Evolutionary conservation across 352 stramenopile genomes (phyloP), one percentile per base, ranked within the genome.

Genomic region (Globisporangium sylvaticum): DNA sequence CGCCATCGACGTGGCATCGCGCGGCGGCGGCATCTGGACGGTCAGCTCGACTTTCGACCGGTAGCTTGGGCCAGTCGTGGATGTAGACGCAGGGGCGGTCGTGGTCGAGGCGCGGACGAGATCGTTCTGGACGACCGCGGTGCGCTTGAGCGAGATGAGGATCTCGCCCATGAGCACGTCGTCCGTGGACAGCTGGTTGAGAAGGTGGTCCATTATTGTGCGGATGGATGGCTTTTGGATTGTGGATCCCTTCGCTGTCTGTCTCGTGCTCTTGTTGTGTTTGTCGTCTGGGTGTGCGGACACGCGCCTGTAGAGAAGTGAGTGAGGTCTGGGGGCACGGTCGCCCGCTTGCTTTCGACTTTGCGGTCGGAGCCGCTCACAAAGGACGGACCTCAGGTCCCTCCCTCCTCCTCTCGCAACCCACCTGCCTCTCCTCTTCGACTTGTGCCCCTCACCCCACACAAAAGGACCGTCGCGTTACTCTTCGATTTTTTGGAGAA

Each of bases 111-210:
- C 39, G 4, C 15, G 39, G 18, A 48, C 39, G 53, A 52, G 18
- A 6, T 66, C 63, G 29, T n/a, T 32, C 37, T 57, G 56, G 12
- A 80, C 67, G 22, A 78, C 71, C 3, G 73, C 58, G 57, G 86
- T 75, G 25, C 72, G 71, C 74, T 89, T 89, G 61, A 92, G 80
- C 29, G 84, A 86, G 69, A 92, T 86, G 71, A 92, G 84, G 72
- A 92, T 92, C 74, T 92, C 81, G 42, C 84, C 80, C 72, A 89
- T 88, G 39, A 84, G 80, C 66, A 92, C 64, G 65, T 90, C 84
- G 63, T 92, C 84, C 12, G 74, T 72, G 61, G 69, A 90, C 57
- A 92, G 71, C 0, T 62, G 37, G 27, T 50, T 18, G 6, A 65
- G 64, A 10, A 52, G 14, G 34, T 20, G 53, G 50, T 59, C 52